Conservation (phyloP, 2,329 filamentous ascomycete species). For the Epichloe baconii region DNA sequence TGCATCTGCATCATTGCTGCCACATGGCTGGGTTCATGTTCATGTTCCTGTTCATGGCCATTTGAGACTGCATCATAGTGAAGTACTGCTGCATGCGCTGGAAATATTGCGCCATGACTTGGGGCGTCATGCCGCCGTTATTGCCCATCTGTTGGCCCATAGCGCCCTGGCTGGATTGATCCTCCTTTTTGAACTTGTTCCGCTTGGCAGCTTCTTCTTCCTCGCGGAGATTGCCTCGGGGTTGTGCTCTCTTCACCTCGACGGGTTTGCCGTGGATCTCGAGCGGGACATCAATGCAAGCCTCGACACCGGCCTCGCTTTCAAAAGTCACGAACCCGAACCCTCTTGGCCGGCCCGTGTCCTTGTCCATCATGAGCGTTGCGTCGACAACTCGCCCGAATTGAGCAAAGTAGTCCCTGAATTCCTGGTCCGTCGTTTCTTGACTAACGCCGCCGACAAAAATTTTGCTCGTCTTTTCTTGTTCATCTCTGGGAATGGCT, state of each 20-base stretch:
- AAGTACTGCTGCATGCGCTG: conserved; percentile 98
- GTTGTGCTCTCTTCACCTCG: conserved; percentile 96
- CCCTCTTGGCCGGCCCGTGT: conserved; percentile 88
- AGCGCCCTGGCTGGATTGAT: conserved; percentile 19
- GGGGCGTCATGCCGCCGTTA: conserved; percentile 69
- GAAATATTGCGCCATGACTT: conserved; percentile 98
- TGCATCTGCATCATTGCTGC: conserved; percentile 69
- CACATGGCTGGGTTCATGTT: conserved; percentile 65
- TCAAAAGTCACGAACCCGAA: conserved; percentile 99
- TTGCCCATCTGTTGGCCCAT: conserved; percentile 31
- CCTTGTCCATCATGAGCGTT: conserved; percentile 99
- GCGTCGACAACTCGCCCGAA: conserved; percentile 95
- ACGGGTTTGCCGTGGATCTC: conserved; percentile 94
- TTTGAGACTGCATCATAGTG: conserved; percentile 84
- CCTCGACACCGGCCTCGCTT: conserved; percentile 86
- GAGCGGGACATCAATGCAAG: conserved; percentile 69
- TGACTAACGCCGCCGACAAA: conserved; percentile 97
- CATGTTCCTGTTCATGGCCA: conserved; percentile 69
- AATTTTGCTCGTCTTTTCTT: conserved; percentile 97
- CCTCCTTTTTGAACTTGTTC: conserved; percentile 45
- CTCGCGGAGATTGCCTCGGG: conserved; percentile 83
- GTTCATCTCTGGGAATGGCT: conserved; percentile 92
- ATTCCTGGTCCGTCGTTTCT: conserved; percentile 91
- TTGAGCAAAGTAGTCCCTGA: conserved; percentile 91
- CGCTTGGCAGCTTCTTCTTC: conserved; percentile 64